Conservation (phyloP, 2,329 filamentous ascomycete genomes). For the Colletotrichum tropicale region DNA sequence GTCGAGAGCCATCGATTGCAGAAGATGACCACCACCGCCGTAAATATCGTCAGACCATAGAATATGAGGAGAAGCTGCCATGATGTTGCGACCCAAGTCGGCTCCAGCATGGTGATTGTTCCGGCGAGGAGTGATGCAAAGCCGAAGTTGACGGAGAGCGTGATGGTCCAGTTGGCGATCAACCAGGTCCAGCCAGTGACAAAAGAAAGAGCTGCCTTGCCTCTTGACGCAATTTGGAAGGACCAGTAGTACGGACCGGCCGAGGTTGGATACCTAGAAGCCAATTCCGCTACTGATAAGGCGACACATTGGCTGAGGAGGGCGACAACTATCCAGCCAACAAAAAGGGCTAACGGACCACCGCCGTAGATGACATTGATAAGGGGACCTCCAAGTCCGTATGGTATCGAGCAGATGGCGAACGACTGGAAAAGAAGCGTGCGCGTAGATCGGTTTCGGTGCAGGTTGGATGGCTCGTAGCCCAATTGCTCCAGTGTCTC, state of each 20-base stretch:
- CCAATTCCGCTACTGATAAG: neutral
- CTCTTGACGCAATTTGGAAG: slow-evolving; percentile 62
- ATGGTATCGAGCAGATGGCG: slow-evolving; percentile 75
- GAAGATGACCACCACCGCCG: slow-evolving; percentile 68
- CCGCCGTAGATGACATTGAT: neutral
- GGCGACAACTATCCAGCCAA: neutral
- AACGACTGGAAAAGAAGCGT: slow-evolving; percentile 79
- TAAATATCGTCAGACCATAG: slow-evolving; percentile 69
- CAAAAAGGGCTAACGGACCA: neutral
- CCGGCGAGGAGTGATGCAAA: slow-evolving; percentile 68
- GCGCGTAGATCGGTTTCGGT: slow-evolving; percentile 67
- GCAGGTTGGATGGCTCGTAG: slow-evolving; percentile 65
- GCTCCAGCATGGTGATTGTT: slow-evolving; percentile 60
- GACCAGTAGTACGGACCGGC: slow-evolving; percentile 51
- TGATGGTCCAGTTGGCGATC: slow-evolving; percentile 82
- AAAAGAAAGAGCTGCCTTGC: slow-evolving; percentile 66
- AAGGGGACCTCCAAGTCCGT: slow-evolving; percentile 74
- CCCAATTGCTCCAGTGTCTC: slow-evolving; percentile 67
- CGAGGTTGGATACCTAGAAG: neutral
- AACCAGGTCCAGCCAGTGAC: slow-evolving; percentile 72
- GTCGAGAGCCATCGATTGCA: slow-evolving; percentile 70
- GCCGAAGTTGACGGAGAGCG: slow-evolving; percentile 77
- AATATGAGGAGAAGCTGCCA: slow-evolving; percentile 79
- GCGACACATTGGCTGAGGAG: neutral
- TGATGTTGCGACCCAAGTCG: slow-evolving; percentile 48